phyloP scores from a whole-genome alignment of 257 asterid species.

The Avicennia marina region DNA sequence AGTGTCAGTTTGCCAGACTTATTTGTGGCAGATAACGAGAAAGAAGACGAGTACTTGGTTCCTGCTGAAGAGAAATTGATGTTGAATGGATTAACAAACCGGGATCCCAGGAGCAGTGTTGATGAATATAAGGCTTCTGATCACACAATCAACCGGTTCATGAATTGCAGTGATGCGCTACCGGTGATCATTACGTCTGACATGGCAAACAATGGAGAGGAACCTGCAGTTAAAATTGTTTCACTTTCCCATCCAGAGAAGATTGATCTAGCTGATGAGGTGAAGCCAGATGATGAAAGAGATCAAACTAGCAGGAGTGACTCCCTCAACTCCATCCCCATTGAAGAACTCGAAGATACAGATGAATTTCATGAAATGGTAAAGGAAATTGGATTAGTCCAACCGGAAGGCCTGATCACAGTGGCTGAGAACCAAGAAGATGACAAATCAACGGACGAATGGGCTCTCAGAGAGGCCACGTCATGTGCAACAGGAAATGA shows the following conservation, averaged over 20 bases:
- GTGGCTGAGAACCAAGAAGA: conserved; percentile 9
- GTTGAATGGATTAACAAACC: conserved; percentile 13
- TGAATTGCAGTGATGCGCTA: conserved; percentile 3
- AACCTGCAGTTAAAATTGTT: background rate
- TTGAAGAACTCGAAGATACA: background rate
- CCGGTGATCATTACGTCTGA: conserved; percentile 3
- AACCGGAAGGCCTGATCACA: background rate
- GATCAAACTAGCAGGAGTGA: background rate
- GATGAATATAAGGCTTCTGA: conserved; percentile 9
- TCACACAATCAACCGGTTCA: conserved; percentile 12
- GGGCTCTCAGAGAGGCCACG: conserved; percentile 6
- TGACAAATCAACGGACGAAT: conserved; percentile 4
- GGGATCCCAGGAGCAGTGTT: conserved; percentile 1
- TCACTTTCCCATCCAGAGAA: conserved; percentile 2
- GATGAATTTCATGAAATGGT: conserved; percentile 11
- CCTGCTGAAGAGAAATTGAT: conserved; percentile 18
- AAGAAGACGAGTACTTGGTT: conserved; percentile 14
- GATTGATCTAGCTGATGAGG: conserved; percentile 4
- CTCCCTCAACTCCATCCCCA: background rate
- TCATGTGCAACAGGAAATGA: conserved; percentile 1
- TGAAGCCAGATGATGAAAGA: background rate
- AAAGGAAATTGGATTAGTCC: conserved; percentile 3
- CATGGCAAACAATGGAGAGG: conserved; percentile 14
- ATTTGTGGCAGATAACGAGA: conserved; percentile 5
- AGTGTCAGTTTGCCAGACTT: conserved; percentile 1